phyloP scores from a whole-genome alignment of 495 filamentous ascomycete genomes.

The Xylaria grammica region DNA sequence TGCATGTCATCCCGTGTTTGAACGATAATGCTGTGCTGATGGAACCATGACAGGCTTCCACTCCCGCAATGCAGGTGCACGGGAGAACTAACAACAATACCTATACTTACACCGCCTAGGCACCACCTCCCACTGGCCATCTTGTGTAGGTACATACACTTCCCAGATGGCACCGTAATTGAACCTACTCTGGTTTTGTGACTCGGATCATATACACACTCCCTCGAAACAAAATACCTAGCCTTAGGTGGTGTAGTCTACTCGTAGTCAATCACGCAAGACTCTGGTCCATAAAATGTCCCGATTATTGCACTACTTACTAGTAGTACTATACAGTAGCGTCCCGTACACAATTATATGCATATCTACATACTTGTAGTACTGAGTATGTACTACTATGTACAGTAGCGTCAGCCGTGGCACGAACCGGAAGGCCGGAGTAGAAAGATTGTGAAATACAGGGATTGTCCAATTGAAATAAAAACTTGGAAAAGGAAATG shows the following conservation, averaged over 20 bases:
- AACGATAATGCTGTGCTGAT: constrained; percentile 21
- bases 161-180: no score
- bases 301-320: constrained; percentile 3
- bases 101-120: not conserved
- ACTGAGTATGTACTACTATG: not conserved
- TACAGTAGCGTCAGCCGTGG: constrained; percentile 7
- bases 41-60: constrained; percentile 20
- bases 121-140: no score
- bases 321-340: not conserved
- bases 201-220: no score
- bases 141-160: not conserved
- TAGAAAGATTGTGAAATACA: constrained; percentile 13
- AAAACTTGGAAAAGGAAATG: constrained; percentile 19
- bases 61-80: not conserved
- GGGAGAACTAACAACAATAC: not conserved
- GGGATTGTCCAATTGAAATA: not conserved
- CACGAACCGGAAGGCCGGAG: constrained; percentile 19
- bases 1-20: not conserved
- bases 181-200: no score
- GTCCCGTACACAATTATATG: not conserved
- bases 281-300: constrained; percentile 5
- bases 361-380: not conserved
- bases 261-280: not conserved
- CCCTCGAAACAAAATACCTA: no score
- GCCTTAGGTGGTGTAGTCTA: not conserved